A percentile compares a stretch with the other conserved stretches of the same genome.
Conservation (phyloP, 1,284 basidiomycete genomes). For the Exobasidium rhododendri region DNA sequence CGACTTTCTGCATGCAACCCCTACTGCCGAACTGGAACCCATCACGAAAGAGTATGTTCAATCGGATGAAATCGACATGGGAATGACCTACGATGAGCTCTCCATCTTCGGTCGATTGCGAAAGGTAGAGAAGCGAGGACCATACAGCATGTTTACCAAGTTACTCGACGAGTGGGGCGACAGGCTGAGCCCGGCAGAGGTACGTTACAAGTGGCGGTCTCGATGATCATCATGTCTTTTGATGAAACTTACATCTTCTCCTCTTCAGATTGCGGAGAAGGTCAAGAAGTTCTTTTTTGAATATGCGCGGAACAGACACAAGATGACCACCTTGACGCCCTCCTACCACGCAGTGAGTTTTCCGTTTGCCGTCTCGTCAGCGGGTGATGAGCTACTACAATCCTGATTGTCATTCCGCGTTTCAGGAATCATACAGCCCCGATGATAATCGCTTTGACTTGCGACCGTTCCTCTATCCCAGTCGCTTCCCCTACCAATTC, state of each 20-base stretch:
- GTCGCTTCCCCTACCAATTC: conserved; percentile 93
- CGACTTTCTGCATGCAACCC: conserved; percentile 80
- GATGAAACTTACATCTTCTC: conserved; percentile 12
- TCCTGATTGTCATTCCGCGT: not conserved
- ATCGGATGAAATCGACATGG: conserved; percentile 86
- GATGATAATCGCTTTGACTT: conserved; percentile 97
- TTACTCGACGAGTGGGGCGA: conserved; percentile 85
- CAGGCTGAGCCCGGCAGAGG: conserved; percentile 71
- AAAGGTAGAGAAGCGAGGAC: conserved; percentile 95
- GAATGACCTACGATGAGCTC: conserved; percentile 98
- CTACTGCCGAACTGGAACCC: conserved; percentile 94
- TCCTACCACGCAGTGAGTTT: conserved; percentile 77
- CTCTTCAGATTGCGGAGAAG: conserved; percentile 94
- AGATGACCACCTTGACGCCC: conserved; percentile 98
- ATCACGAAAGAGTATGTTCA: conserved; percentile 91
- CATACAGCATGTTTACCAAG: conserved; percentile 94
- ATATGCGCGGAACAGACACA: conserved; percentile 92
- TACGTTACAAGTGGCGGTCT: conserved; percentile 49
- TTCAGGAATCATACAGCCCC: conserved; percentile 85
- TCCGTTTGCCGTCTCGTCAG: conserved; percentile 53
- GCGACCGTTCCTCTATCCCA: conserved; percentile 91
- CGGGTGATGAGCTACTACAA: conserved; percentile 7
- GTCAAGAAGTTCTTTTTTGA: conserved; percentile 98
- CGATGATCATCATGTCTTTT: not conserved
- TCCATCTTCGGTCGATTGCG: conserved; percentile 87